Base-by-base conservation (phyloP, 169 alveolate genomes). In the Theileria annulata region DNA sequence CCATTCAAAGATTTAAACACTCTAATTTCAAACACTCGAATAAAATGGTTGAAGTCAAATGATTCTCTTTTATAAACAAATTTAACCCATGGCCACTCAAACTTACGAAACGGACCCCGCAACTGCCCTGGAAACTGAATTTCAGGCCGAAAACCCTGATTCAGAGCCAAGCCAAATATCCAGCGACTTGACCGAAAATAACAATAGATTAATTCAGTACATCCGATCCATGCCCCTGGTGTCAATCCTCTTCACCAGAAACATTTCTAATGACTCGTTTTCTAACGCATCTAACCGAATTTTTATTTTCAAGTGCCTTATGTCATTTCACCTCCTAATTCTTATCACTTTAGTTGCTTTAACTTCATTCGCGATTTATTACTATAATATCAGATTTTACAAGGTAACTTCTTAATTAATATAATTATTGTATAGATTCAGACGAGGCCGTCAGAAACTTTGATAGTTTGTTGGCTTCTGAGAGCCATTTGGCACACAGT, bases 391-490 rank as follows among this genome's bases (percentile, higher is more conserved):
- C 2, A 42, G 77, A 51, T 70, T 70, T 51, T 70, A 70, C 67
- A 70, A 70, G 77, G 72, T 51, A 70, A 37, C 10, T 64, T 17
- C 17, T 4, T 10, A 15, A 25, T 60, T 9, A 9, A 60, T 35
- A 54, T 54, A 56, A 56, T 15, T 4, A 48, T 66, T 25, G 28
- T 70, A 10, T 67, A 74, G 68, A 19, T 9, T 47, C 77, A 51
- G 60, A 13, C 54, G 28, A 15, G 79, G 17, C 86, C 86, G 15
- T 69, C 86, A 1, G 77, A 83, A 51, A 25, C 28, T 17, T 27
- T 83, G 51, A 9, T 83, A 4, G 63, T 83, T 31, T 83, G 75
- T 73, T 83, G 87, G 87, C 49, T 83, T 28, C 12, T 83, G 28
- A 71, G 87, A 12, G 27, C 30, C n/a, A 66, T 83, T 23, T 25